These are phyloP conservation scores for Pulveroboletus ravenelii DNA, from an alignment of 768 basidiomycete genomes.

Conservation along the genomic window DNA sequence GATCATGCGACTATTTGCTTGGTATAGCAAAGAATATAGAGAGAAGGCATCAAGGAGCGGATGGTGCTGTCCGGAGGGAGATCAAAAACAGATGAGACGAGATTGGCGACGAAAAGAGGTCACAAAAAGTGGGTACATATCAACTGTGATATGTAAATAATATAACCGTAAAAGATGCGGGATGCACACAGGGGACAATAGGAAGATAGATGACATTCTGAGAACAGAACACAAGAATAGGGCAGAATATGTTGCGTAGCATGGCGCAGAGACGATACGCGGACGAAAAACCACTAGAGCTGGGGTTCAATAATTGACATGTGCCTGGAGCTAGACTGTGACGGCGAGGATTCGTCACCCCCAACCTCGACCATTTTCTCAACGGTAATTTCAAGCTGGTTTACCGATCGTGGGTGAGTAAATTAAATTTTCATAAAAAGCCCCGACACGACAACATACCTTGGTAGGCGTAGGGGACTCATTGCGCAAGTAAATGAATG, in stretches of 20 bases:
- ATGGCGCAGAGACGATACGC: neutral
- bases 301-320: slow-evolving; percentile 9
- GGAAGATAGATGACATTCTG: neutral
- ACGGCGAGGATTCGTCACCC: slow-evolving; percentile 7
- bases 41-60: neutral
- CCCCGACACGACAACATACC: slow-evolving; percentile 7
- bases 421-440: neutral
- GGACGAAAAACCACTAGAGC: neutral
- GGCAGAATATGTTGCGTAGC: neutral
- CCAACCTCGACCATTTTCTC: slow-evolving; percentile 28
- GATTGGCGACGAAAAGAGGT: neutral
- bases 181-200: neutral
- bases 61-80: neutral
- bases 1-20: no score
- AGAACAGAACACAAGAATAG: neutral
- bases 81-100: neutral
- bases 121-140: neutral
- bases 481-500: slow-evolving; percentile 8
- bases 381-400: slow-evolving; percentile 28
- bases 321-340: neutral
- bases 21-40: neutral
- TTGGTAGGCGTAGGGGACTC: slow-evolving; percentile 11
- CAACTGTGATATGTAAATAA: neutral
- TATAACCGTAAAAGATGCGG: neutral
- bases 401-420: neutral